Base-by-base conservation (phyloP, 345 rosid species). In the Populus simonii region DNA sequence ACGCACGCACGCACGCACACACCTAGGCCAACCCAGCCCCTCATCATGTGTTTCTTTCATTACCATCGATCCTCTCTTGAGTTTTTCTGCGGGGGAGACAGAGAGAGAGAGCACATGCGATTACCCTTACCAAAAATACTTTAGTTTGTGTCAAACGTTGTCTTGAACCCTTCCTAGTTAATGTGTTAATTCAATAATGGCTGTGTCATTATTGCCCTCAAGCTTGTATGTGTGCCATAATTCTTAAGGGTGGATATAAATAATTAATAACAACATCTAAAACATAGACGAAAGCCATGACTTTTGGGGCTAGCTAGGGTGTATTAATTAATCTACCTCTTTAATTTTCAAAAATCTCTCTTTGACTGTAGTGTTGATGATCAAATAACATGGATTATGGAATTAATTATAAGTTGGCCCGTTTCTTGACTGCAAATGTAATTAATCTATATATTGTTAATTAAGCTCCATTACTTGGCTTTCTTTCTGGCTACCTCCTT, bases 31-130 rank as follows among this genome's bases (percentile, higher is more conserved):
- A 66, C 63, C 57, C 22, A 51, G 8, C 62, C 11, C 23, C 76
- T 76, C 83, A 82, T 76, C 83, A 82, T 79, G 77, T 79, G 82
- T 84, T 80, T 78, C 84, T 80, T 80, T 78, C 83, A 76, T 80
- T 31, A 68, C 70, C 73, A 62, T 47, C 27, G 29, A 18, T 62
- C 35, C 70, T 59, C 36, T 22, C 62, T 79, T 23, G 66, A 38
- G 51, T 57, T 77, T 33, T 69, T 45, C 20, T 66, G 23, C 45
- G 35, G 70, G n/a, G 72, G 80, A 68, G 70, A 39, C 70, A 84
- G 75, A 85, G 63, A 74, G 84, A 61, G 81, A 72, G 69, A 38
- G 10, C 75, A 53, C 59, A 2, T 53, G n/a, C 18, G 62, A 57
- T 57, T 8, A 8, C 27, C 41, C 43, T 23, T 18, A 35, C 74